phyloP scores from a whole-genome alignment of 805 yeast genomes.

The Ogataea glucozyma region DNA sequence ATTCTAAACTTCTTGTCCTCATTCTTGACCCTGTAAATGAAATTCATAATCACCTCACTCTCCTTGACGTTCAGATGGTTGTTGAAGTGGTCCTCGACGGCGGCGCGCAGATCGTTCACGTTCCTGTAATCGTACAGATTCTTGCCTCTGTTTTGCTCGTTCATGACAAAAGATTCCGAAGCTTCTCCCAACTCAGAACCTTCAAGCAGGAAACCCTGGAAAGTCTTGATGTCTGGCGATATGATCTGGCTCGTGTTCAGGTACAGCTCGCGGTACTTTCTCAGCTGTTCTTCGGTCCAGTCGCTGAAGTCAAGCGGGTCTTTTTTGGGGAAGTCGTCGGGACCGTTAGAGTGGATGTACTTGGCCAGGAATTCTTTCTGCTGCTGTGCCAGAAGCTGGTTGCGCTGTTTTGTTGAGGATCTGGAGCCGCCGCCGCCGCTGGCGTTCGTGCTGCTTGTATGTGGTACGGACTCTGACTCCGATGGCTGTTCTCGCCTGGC shows the following conservation, averaged over 20 bases:
- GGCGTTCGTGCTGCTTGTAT: conserved; percentile 3
- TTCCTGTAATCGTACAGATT: conserved; percentile 35
- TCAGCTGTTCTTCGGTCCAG: conserved; percentile 61
- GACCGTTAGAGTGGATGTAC: conserved; percentile 75
- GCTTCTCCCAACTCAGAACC: conserved; percentile 69
- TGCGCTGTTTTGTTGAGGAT: conserved; percentile 58
- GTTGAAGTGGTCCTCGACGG: conserved; percentile 57
- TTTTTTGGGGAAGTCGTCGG: conserved; percentile 49
- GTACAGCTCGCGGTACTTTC: conserved; percentile 64
- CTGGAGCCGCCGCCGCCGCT: conserved; percentile 29
- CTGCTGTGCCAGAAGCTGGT: conserved; percentile 63
- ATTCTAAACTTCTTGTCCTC: conserved; percentile 47
- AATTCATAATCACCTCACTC: conserved; percentile 83
- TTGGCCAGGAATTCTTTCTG: conserved; percentile 67
- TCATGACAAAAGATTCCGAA: conserved; percentile 43
- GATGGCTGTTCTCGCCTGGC: conserved; percentile 17
- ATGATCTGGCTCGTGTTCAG: conserved; percentile 37
- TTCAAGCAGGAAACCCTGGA: conserved; percentile 68
- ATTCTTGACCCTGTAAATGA: conserved; percentile 80
- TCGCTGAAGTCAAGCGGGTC: conserved; percentile 71
- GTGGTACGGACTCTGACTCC: conserved; percentile 27
- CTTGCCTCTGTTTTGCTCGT: conserved; percentile 30
- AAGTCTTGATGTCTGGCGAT: conserved; percentile 61
- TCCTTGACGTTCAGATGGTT: conserved; percentile 60
- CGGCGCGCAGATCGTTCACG: conserved; percentile 29